Evolutionary conservation across 139 green algal species (phyloP), one percentile per base, ranked within the genome.

Genomic region (Picochlorum costavermella): DNA sequence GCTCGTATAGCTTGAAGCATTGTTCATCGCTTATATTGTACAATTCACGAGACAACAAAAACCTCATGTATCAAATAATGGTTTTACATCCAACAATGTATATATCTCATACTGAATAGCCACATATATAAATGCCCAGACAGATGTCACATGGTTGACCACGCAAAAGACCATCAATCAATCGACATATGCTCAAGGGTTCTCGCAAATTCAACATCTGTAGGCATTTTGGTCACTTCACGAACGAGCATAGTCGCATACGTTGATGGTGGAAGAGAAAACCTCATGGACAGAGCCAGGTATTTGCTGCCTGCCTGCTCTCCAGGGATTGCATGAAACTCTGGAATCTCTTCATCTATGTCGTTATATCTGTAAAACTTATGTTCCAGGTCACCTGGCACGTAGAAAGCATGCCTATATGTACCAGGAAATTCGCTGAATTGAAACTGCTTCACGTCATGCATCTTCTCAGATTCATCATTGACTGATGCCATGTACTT

Each of bases 211-310:
- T 28, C n/a, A 20, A 56, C n/a, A 20, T 67, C 50, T 2, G 82
- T 88, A 60, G 46, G 62, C 70, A 75, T 69, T 61, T 89, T 88
- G 2, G 74, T 92, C 2, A 94, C 66, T 75, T 95, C 86, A 1
- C 88, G 68, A 13, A 90, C 73, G n/a, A 94, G 71, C 92, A 98
- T 98, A 25, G 92, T 98, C 16, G 92, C 92, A 60, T 98, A 98
- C 40, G 65, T 80, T 6, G 83, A 89, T 0, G 86, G 33, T 2
- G 90, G 87, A 60, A 98, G 78, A 17, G 63, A 65, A 63, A 98
- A 97, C 3, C 40, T 25, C 55, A 98, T 64, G 12, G 70, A 61
- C 45, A 96, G 64, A 0, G 75, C 87, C 48, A 89, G 61, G 28
- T 80, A 60, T 26, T 44, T 33, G 9, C 20, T 40, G 17, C n/a